Base-by-base conservation (phyloP, 2,329 filamentous ascomycete species). In the Curvularia hawaiiensis region DNA sequence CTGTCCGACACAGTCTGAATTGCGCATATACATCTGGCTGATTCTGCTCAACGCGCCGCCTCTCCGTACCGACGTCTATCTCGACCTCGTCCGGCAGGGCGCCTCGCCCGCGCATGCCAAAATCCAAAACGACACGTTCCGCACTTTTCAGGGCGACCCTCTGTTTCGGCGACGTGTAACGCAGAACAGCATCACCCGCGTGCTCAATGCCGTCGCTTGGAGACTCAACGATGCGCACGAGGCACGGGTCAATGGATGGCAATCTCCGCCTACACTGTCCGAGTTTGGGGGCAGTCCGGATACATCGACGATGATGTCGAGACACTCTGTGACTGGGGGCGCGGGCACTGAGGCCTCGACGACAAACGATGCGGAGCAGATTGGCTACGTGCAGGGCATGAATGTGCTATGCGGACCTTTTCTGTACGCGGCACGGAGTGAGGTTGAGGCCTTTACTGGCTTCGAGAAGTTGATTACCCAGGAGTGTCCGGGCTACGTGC, bases 381-480 rank as follows among this genome's bases (percentile, higher is more conserved):
- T 92, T 31, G 93, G 91, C 40, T 99, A 99, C 69, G 94, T 99
- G 2, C 95, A 99, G 77, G 95, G 95, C 65, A 98, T 99, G 94
- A 99, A 99, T 74, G 95, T 99, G 40, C 85, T 99, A 16, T 94
- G 93, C 10, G 95, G 95, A 0, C 95, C 95, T 0, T 97, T 99
- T 72, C 83, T 99, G 45, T 99, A 99, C 75, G 92, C 92, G 5
- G 93, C 95, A 1, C 88, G 92, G 56, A 97, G 92, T 75, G 95
- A 99, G 79, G 90, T 93, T 7, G 93, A 99, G 78, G 95, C 95
- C 2, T 99, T 96, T 69, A 89, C 91, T 5, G 89, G 92, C 1
- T 97, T 99, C 69, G 88, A 96, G 73, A 88, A 88, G 43, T 89
- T 97, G 62, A 87, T 99, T 62, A 96, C 92, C 1, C 83, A 85